Evolutionary conservation across 441 rosid species (phyloP), one percentile per base, ranked within the genome.

Genomic region (Omphalea diandra): DNA sequence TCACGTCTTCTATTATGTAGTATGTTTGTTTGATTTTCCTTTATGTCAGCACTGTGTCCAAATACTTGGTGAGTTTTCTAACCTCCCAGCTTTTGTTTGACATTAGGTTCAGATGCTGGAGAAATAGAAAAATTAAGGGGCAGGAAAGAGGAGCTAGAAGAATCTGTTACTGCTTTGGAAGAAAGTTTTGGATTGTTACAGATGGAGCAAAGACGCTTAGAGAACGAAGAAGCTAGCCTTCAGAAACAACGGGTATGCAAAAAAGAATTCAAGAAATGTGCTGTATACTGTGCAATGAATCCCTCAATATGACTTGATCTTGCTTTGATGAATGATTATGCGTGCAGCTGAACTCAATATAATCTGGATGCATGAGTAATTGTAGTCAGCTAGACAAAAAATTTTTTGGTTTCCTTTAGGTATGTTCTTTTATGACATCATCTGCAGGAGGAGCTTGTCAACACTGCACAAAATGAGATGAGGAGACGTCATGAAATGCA

Each of bases 1-100:
- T 92, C 98, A 32, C 90, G 90, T 68, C 98, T 95, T 77, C 84
- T 92, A 60, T 69, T 85, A 36, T 84, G 90, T 69, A 84, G 91
- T 88, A 88, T 73, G 85, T n/a, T n/a, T 75, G n/a, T n/a, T 49
- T 26, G 14, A 46, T 29, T 66, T 35, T 53, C 61, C 66, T 68
- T 53, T 56, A 41, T 55, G 65, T 62, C 40, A 52, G 33, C 29
- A 53, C 46, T 29, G 27, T 17, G n/a, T 29, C 4, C 52, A 57
- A 59, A 31, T 26, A 36, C 26, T 40, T 52, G 65, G 71, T 55
- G 22, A 54, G 33, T 63, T 46, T 26, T 32, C 65, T 24, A 32
- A 64, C 62, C n/a, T 46, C 40, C 63, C 55, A 10, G 35, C 38
- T 67, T 0, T 55, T 17, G n/a, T 73, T 27, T 17, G 18, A 49